Percentiles rank a stretch among this genome's conserved stretches.
Conservation (phyloP, 371 early-diverging fungal genomes). For the Rhizomucor pusillus region DNA sequence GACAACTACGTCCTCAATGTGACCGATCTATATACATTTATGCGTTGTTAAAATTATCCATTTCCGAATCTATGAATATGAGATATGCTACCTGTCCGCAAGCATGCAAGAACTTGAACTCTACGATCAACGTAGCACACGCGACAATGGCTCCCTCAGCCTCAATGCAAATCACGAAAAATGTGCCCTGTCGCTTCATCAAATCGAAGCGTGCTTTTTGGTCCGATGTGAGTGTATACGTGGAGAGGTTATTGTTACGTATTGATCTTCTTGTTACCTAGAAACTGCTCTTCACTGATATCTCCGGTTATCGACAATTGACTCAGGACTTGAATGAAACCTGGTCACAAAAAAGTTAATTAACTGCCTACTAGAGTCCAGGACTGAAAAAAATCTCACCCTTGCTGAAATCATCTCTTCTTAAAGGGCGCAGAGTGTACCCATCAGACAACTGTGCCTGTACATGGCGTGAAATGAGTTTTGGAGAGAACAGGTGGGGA, state of each 20-base stretch:
- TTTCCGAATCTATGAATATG: background rate
- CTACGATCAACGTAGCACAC: constrained; percentile 90
- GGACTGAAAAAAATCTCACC: constrained; percentile 16
- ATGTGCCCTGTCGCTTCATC: constrained; percentile 57
- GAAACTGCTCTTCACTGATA: constrained; percentile 38
- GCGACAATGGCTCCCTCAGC: constrained; percentile 67
- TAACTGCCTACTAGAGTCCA: background rate
- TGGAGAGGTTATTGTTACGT: background rate
- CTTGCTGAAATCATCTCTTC: constrained; percentile 68
- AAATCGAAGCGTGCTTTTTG: constrained; percentile 69
- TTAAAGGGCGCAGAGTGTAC: constrained; percentile 75
- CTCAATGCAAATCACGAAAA: constrained; percentile 78
- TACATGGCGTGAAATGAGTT: constrained; percentile 69
- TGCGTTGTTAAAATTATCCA: constrained; percentile 1
- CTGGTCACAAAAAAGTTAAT: background rate
- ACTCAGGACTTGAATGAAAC: constrained; percentile 8
- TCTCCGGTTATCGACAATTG: constrained; percentile 11
- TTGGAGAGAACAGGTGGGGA: constrained; percentile 54
- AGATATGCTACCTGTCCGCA: constrained; percentile 68
- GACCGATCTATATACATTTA: constrained; percentile 45
- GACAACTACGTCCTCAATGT: constrained; percentile 92
- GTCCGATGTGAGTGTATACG: background rate
- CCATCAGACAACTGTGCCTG: constrained; percentile 64
- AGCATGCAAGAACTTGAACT: constrained; percentile 88
- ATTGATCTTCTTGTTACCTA: constrained; percentile 29